Conservation (phyloP, 1,284 basidiomycete species). For the Ceratobasidium sp. region DNA sequence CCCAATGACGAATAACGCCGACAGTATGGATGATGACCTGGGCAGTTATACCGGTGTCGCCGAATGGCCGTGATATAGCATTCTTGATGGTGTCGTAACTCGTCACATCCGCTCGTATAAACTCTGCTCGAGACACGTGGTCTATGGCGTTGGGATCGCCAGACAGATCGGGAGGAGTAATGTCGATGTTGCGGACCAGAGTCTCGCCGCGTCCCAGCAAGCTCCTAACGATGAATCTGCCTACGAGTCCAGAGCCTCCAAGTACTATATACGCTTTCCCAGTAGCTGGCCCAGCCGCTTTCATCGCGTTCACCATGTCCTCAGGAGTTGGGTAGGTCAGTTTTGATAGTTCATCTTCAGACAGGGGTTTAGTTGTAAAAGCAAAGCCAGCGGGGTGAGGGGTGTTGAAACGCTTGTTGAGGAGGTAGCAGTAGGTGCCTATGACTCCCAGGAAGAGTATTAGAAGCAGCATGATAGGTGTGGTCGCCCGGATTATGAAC, state of each 20-base stretch:
- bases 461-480: conserved; percentile 1
- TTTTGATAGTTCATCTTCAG: conserved; percentile 21
- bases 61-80: conserved; percentile 18
- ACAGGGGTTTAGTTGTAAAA: not conserved
- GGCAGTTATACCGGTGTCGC: conserved; percentile 11
- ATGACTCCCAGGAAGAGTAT: not conserved
- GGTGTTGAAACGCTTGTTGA: conserved; percentile 1
- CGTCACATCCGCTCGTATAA: conserved; percentile 24
- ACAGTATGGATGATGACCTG: conserved; percentile 27
- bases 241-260: conserved; percentile 24
- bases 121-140: conserved; percentile 19
- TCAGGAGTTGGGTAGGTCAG: conserved; percentile 17
- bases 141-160: not conserved
- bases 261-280: conserved; percentile 21
- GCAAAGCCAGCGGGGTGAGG: conserved; percentile 4
- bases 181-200: conserved; percentile 24
- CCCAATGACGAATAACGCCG: conserved; percentile 14
- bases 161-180: not conserved
- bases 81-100: conserved; percentile 13
- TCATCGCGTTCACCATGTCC: conserved; percentile 12
- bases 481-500: not conserved
- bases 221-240: conserved; percentile 2
- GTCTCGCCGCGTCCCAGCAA: conserved; percentile 29
- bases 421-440: not conserved
- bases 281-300: not conserved